A percentile compares a stretch with the other conserved stretches of the same genome.
Conservation (phyloP, 176 grass and related monocot species). For the Paspalum notatum region DNA sequence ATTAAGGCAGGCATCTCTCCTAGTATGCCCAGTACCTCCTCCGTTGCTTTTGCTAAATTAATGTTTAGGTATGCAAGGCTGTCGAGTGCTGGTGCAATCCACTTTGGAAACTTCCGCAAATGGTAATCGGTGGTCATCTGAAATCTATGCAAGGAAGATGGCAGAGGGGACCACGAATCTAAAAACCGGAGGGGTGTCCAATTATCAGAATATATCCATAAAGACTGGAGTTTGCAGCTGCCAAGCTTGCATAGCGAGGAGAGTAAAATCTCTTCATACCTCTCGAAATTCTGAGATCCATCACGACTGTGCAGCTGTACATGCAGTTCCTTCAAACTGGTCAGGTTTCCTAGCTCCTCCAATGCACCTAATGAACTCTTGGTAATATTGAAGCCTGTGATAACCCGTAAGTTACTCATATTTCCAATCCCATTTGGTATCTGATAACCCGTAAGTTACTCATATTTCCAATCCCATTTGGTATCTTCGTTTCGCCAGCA, state of each 20-base stretch:
- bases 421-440: slow-evolving; percentile 1
- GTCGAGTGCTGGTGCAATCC: background rate
- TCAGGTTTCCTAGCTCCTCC: background rate
- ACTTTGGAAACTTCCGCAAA: background rate
- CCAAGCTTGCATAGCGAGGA: slow-evolving; percentile 24
- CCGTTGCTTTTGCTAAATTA: background rate
- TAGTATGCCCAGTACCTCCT: background rate
- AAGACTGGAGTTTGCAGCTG: background rate
- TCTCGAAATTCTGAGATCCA: background rate
- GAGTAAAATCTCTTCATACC: background rate
- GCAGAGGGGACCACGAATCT: slow-evolving; percentile 27
- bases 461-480: too few relatives aligned
- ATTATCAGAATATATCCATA: accelerated
- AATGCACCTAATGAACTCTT: background rate
- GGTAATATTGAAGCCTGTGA: background rate
- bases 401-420: background rate
- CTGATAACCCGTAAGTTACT: too few relatives aligned
- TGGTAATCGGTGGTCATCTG: accelerated
- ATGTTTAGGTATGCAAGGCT: background rate
- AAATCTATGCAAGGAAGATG: background rate
- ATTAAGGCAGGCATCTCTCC: background rate
- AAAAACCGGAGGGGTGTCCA: background rate
- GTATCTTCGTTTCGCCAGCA: too few relatives aligned
- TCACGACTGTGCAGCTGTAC: accelerated
- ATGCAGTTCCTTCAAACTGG: background rate